Evolutionary conservation across 768 basidiomycete species (phyloP), one percentile per base, ranked within the genome.

Genomic region (Auriscalpium orientale): DNA sequence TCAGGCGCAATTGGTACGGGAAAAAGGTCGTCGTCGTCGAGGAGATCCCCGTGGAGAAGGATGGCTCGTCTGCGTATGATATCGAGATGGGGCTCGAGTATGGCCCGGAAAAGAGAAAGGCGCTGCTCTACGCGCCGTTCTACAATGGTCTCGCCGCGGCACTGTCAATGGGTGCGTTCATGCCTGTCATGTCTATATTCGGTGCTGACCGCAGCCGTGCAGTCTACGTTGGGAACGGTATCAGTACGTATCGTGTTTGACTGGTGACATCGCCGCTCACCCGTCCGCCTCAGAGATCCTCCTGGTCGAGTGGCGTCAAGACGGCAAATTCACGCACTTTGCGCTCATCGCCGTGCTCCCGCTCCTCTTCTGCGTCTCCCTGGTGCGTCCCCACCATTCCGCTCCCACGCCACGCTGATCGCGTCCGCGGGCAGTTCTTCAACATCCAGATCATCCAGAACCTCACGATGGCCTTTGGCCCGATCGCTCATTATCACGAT

Each of bases 211-310:
- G 46, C 12, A 55, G 57, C 51, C 75, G 4, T 69, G 33, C 78
- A 62, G 81, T 84, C 37, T 87, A 88, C 64, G 74, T 86, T 12
- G 82, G 83, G 0, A 84, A 81, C 62, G 83, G 82, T 48, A 46
- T 86, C 63, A 82, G 80, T 61, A 38, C 55, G 60, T 61, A n/a
- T 1, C 18, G n/a, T 13, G 20, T 15, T 20, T 15, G 15, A 13
- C 36, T 7, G 33, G 12, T 0, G 18, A 18, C 18, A 3, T 28
- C 34, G 21, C 21, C 15, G 18, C 28, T 4, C 15, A n/a, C 16
- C 10, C 16, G 53, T 2, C 51, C 33, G 7, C 9, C 33, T 50
- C 49, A 61, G 60, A 53, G 58, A 80, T 77, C 4, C 66, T 93
- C 38, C 58, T 93, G 9, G 65, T 72, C 20, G 80, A 83, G 64